Percentiles rank a stretch among this genome's conserved stretches.
Evolutionary conservation across 2,329 filamentous ascomycete species (phyloP).

Genomic region (Gyromitra esculenta): DNA sequence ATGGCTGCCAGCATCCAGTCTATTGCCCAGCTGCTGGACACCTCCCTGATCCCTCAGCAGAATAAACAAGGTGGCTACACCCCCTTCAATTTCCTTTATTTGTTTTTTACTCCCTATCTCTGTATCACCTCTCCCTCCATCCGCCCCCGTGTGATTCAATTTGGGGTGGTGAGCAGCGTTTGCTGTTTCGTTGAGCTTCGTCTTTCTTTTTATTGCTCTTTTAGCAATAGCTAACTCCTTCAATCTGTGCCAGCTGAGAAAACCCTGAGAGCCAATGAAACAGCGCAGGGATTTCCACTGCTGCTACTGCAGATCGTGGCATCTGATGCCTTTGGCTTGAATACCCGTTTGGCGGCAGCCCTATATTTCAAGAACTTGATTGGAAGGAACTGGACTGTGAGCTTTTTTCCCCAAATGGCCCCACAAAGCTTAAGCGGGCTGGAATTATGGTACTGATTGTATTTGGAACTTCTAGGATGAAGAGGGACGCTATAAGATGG

Average conservation of each 20-base stretch:
- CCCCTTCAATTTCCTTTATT: conserved; percentile 34
- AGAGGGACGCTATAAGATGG: conserved; percentile 90
- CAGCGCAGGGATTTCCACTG: conserved; percentile 87
- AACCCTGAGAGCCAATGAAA: conserved; percentile 83
- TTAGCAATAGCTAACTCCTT: conserved; percentile 38
- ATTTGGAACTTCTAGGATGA: conserved; percentile 71
- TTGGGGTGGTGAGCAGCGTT: conserved; percentile 29
- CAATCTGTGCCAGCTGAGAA: conserved; percentile 55
- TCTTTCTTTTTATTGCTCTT: conserved; percentile 12
- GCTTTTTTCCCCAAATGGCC: conserved; percentile 56
- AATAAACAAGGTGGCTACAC: conserved; percentile 80
- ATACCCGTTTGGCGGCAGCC: conserved; percentile 85
- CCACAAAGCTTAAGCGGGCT: not conserved
- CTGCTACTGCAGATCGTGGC: conserved; percentile 89
- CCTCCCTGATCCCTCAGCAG: conserved; percentile 85
- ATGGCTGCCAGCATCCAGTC: conserved; percentile 72
- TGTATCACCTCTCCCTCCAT: not conserved
- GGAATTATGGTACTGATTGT: conserved; percentile 51
- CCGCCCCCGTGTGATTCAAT: conserved; percentile 9
- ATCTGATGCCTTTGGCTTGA: conserved; percentile 74
- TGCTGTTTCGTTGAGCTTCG: conserved; percentile 30
- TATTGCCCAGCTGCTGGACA: conserved; percentile 85
- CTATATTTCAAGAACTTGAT: conserved; percentile 99
- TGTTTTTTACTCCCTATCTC: conserved; percentile 6
- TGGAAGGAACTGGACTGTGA: conserved; percentile 85